Conservation (phyloP, 1,284 basidiomycete species). For the Mycena sp. region DNA sequence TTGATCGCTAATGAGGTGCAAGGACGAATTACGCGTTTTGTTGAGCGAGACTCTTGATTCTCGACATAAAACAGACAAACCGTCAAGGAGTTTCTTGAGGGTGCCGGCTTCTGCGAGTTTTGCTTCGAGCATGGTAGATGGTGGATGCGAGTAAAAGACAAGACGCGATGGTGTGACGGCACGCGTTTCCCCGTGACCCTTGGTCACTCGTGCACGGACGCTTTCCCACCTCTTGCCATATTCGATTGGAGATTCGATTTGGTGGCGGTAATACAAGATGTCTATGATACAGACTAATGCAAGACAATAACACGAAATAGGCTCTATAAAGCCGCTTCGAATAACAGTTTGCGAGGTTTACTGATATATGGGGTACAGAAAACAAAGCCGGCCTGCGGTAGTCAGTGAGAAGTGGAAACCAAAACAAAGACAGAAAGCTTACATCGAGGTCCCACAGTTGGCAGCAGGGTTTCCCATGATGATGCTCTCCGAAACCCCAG, state of each 20-base stretch:
- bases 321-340: conserved; percentile 40
- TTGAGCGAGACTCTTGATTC: conserved; percentile 14
- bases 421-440: too few relatives aligned
- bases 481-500: conserved; percentile 98
- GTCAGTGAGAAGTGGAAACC: neutral
- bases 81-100: conserved; percentile 89
- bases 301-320: conserved; percentile 21
- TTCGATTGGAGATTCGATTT: neutral
- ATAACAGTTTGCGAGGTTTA: conserved; percentile 42
- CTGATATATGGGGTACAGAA: conserved; percentile 38
- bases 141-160: conserved; percentile 30
- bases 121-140: conserved; percentile 84
- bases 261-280: conserved; percentile 11
- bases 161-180: conserved; percentile 15
- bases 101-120: conserved; percentile 85
- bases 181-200: conserved; percentile 20
- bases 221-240: too few relatives aligned
- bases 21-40: conserved; percentile 41
- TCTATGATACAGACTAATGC: conserved; percentile 3
- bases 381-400: conserved; percentile 38
- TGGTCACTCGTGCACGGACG: conserved; percentile 18
- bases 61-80: conserved; percentile 54
- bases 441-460: conserved; percentile 95
- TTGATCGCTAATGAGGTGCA: conserved; percentile 79
- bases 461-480: conserved; percentile 99